phyloP scores from a whole-genome alignment of 2,329 filamentous ascomycete genomes.

The Grosmannia serpens region DNA sequence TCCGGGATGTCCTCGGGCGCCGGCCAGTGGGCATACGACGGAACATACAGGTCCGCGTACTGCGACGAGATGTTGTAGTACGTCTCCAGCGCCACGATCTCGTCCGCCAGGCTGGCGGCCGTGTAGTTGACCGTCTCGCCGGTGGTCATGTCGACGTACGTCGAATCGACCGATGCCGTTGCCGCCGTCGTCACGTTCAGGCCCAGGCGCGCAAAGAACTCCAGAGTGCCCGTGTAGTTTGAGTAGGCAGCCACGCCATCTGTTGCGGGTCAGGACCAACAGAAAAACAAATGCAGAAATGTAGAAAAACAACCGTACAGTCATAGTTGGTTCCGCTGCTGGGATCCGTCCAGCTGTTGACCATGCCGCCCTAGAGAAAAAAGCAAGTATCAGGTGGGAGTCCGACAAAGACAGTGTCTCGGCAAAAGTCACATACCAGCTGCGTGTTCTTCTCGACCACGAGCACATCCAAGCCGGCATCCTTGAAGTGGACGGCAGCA shows the following conservation, averaged over 20 bases:
- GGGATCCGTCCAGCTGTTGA: constrained; percentile 33
- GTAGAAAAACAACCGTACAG: constrained; percentile 9
- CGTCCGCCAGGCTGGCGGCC: constrained; percentile 9
- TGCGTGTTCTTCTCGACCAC: constrained; percentile 23
- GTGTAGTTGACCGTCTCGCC: constrained; percentile 21
- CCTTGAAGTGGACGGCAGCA: constrained; percentile 24
- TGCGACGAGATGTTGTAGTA: constrained; percentile 16
- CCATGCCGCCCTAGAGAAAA: constrained; percentile 31
- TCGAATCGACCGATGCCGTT: constrained; percentile 14
- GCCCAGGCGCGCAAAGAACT: constrained; percentile 33
- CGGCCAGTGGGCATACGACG: constrained; percentile 28
- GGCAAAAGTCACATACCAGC: constrained; percentile 16
- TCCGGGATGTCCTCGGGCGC: constrained; percentile 30
- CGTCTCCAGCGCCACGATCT: constrained; percentile 2
- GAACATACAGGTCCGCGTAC: constrained; percentile 22
- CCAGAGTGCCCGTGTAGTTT: constrained; percentile 24
- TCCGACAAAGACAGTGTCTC: neutral
- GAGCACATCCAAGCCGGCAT: constrained; percentile 21
- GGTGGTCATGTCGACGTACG: constrained; percentile 24
- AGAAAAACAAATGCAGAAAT: neutral
- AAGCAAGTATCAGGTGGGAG: neutral
- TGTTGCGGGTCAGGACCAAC: neutral
- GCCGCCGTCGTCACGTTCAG: constrained; percentile 19
- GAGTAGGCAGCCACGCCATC: constrained; percentile 24
- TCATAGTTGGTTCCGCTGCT: constrained; percentile 22